phyloP scores from a whole-genome alignment of 345 rosid genomes.

The Lagerstroemia speciosa region DNA sequence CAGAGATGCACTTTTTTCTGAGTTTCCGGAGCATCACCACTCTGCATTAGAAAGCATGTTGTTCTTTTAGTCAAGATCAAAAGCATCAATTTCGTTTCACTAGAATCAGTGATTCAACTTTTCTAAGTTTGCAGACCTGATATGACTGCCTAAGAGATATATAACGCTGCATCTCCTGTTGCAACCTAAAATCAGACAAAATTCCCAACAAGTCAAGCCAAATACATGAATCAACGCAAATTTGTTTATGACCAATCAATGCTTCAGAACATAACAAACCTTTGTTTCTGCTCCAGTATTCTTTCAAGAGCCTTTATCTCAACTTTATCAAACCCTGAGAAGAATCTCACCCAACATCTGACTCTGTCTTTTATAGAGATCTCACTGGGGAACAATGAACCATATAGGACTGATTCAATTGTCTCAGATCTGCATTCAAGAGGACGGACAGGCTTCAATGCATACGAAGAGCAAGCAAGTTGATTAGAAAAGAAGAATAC shows the following conservation, averaged over 20 bases:
- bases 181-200: slow-evolving; percentile 62
- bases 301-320: slow-evolving; percentile 85
- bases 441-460: neutral
- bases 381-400: slow-evolving; percentile 56
- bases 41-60: slow-evolving; percentile 39
- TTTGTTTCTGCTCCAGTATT: slow-evolving; percentile 90
- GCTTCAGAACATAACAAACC: slow-evolving; percentile 36
- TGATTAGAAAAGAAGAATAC: neutral
- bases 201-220: neutral
- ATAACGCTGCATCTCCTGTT: slow-evolving; percentile 93
- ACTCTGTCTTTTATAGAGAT: slow-evolving; percentile 56
- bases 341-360: slow-evolving; percentile 68
- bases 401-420: slow-evolving; percentile 63
- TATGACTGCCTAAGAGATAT: slow-evolving; percentile 66
- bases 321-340: slow-evolving; percentile 70
- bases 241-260: neutral
- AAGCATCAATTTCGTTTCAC: neutral
- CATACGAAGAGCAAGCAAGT: neutral
- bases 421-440: slow-evolving; percentile 70
- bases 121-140: slow-evolving; percentile 44
- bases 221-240: neutral
- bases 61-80: slow-evolving; percentile 3
- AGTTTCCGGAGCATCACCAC: slow-evolving; percentile 66
- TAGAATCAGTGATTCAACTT: neutral
- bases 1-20: slow-evolving; percentile 68